phyloP scores from a whole-genome alignment of 768 basidiomycete species.

The Coprinopsis sp. region DNA sequence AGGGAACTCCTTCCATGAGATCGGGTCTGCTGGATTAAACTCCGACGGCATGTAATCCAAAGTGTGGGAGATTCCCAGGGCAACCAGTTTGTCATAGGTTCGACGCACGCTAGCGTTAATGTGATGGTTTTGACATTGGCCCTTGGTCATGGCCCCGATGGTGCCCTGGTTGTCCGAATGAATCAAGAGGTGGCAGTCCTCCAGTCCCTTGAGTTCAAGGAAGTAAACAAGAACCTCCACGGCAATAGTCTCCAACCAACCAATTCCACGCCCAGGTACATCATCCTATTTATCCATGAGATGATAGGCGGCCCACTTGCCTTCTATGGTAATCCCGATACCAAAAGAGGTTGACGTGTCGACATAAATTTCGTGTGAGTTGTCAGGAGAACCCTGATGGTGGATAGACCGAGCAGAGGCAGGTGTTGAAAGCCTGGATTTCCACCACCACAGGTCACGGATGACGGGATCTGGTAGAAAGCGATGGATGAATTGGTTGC shows the following conservation, averaged over 20 bases:
- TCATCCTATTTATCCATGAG: conserved; percentile 11
- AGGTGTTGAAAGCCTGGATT: conserved; percentile 8
- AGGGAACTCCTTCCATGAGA: conserved; percentile 5
- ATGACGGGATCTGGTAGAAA: background rate
- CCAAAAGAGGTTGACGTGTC: conserved; percentile 35
- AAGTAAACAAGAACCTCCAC: conserved; percentile 19
- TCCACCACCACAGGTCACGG: conserved; percentile 2
- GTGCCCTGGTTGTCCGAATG: conserved; percentile 33
- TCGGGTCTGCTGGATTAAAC: conserved; percentile 10
- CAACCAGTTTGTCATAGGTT: conserved; percentile 6
- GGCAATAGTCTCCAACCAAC: conserved; percentile 24
- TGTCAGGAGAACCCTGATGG: conserved; percentile 4
- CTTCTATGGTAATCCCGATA: conserved; percentile 28
- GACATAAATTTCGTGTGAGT: conserved; percentile 26
- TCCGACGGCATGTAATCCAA: conserved; percentile 7
- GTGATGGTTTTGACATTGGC: conserved; percentile 23
- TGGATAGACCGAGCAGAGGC: background rate
- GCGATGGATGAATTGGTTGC: background rate
- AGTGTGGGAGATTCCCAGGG: conserved; percentile 7
- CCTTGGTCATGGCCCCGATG: conserved; percentile 28
- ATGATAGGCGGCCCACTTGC: conserved; percentile 26
- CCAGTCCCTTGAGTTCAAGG: conserved; percentile 4
- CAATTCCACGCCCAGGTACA: conserved; percentile 9
- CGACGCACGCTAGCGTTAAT: conserved; percentile 26
- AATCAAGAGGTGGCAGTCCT: conserved; percentile 19